Percentiles rank a stretch among this genome's conserved stretches.
These are phyloP conservation scores for Fimicolochytrium jonesii DNA, from an alignment of 192 early-diverging fungal species.

Conservation along the genomic window DNA sequence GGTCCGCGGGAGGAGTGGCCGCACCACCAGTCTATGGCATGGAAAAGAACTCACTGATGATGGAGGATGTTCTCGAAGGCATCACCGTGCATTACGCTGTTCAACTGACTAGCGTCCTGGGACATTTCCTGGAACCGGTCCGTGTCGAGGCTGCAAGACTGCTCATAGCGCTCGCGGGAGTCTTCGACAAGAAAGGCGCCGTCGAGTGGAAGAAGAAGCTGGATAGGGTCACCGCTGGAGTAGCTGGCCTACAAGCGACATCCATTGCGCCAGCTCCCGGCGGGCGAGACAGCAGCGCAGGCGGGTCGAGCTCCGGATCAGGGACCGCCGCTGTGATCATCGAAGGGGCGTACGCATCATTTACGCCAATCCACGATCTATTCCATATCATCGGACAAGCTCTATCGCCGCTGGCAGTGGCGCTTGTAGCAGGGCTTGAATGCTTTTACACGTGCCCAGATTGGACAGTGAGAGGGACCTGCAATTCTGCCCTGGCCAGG, in stretches of 20 bases:
- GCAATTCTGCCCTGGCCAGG: conserved; percentile 47
- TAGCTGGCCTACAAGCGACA: conserved; percentile 39
- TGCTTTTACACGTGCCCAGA: conserved; percentile 50
- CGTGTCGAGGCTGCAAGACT: conserved; percentile 37
- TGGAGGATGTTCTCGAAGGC: conserved; percentile 31
- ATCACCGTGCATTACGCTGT: conserved; percentile 42
- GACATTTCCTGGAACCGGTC: conserved; percentile 37
- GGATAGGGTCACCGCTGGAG: conserved; percentile 24
- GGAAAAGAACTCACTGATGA: conserved; percentile 12
- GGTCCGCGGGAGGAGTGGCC: neutral
- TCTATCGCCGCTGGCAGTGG: conserved; percentile 42
- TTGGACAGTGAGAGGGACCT: conserved; percentile 46
- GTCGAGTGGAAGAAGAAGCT: conserved; percentile 31
- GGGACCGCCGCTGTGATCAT: too few relatives aligned
- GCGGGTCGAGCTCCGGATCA: too few relatives aligned
- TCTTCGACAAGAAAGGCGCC: conserved; percentile 31
- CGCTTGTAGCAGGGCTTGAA: conserved; percentile 57
- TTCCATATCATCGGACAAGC: conserved; percentile 43
- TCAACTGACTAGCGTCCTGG: conserved; percentile 45
- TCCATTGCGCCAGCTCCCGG: too few relatives aligned
- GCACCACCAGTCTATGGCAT: conserved; percentile 4
- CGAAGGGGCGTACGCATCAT: conserved; percentile 33
- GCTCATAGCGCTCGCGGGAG: conserved; percentile 33
- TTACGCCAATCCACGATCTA: conserved; percentile 42
- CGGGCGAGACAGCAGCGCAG: too few relatives aligned